phyloP scores from a whole-genome alignment of 495 filamentous ascomycete species.

The Cercophora scortea region DNA sequence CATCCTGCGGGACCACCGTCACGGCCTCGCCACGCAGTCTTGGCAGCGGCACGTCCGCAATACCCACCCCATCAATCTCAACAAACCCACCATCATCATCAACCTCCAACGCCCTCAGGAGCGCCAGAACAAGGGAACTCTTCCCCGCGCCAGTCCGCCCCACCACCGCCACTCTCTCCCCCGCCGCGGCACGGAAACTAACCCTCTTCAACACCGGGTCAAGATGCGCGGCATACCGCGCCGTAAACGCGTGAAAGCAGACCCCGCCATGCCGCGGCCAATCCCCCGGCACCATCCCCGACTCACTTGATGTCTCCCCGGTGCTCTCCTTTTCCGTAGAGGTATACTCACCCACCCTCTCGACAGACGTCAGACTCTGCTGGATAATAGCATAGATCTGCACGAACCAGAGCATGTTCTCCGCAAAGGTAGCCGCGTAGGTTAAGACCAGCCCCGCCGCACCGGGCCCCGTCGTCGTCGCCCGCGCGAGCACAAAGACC shows the following conservation, averaged over 20 bases:
- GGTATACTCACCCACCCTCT: neutral
- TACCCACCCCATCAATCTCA: conserved; percentile 35
- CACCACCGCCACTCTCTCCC: conserved; percentile 34
- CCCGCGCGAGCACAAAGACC: conserved; percentile 48
- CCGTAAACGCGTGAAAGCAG: neutral
- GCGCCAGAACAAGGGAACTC: conserved; percentile 23
- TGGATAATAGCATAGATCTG: conserved; percentile 30
- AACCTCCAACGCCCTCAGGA: conserved; percentile 33
- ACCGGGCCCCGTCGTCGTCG: conserved; percentile 40
- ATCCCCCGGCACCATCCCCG: conserved; percentile 3
- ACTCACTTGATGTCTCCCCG: neutral
- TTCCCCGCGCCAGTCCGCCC: conserved; percentile 43
- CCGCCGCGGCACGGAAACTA: conserved; percentile 22
- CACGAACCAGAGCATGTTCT: conserved; percentile 42
- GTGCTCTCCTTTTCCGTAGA: neutral
- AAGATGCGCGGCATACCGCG: conserved; percentile 17
- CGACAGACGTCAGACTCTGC: conserved; percentile 19
- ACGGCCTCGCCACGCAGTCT: conserved; percentile 40
- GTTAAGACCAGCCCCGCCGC: conserved; percentile 77
- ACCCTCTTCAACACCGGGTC: conserved; percentile 23
- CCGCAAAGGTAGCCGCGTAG: conserved; percentile 59
- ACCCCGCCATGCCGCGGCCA: conserved; percentile 3
- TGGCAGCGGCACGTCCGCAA: conserved; percentile 32
- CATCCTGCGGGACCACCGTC: conserved; percentile 37
- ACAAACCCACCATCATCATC: conserved; percentile 20